Conservation (phyloP, 441 rosid species). For the Populus hybrid region DNA sequence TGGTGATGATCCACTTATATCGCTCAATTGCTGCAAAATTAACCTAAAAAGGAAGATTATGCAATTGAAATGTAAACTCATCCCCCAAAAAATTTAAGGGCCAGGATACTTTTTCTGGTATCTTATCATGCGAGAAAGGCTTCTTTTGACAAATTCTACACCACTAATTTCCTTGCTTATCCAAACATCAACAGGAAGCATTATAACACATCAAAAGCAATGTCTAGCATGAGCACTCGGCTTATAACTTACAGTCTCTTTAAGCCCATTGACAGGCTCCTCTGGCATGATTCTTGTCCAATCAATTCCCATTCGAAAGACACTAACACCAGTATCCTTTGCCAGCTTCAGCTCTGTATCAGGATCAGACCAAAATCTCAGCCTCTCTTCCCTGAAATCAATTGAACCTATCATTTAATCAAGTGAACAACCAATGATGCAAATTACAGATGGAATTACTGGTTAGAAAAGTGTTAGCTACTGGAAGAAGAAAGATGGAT, state of each 20-base stretch:
- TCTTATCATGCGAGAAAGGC: not conserved
- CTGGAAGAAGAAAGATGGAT: not conserved
- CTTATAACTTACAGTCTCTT: conserved; percentile 59
- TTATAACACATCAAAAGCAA: conserved; percentile 15
- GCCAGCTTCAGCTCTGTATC: conserved; percentile 85
- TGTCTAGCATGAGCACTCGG: conserved; percentile 3
- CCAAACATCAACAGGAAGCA: conserved; percentile 16
- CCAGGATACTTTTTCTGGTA: not conserved
- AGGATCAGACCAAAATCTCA: conserved; percentile 97
- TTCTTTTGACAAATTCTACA: not conserved
- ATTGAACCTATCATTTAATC: conserved; percentile 25
- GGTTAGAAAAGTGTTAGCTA: not conserved
- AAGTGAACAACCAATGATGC: conserved; percentile 12
- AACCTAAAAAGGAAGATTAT: conserved; percentile 46
- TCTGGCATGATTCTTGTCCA: conserved; percentile 83
- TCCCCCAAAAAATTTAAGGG: not conserved
- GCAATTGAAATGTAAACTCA: conserved; percentile 11
- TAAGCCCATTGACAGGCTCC: conserved; percentile 73
- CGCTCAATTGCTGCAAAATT: conserved; percentile 88
- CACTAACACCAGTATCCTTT: conserved; percentile 72
- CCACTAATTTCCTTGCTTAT: not conserved
- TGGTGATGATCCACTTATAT: conserved; percentile 78
- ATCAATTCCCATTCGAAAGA: conserved; percentile 93
- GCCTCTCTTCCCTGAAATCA: conserved; percentile 75
- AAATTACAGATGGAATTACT: not conserved